phyloP scores from a whole-genome alignment of 2,329 filamentous ascomycete genomes.

The Tolypocladium capitatum region DNA sequence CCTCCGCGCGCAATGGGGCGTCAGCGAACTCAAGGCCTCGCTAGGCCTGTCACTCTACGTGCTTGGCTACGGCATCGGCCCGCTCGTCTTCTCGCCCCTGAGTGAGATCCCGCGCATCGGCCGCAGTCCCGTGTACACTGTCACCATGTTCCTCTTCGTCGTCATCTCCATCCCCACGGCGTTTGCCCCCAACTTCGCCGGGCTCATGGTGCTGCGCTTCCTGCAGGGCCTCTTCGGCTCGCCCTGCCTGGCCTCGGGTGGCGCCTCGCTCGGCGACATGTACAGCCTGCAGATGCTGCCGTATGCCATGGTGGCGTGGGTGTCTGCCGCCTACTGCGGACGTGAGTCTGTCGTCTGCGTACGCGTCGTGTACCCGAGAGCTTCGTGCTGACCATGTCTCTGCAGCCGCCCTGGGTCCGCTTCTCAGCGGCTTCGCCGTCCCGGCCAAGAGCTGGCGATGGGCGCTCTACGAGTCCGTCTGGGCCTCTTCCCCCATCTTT shows the following conservation, averaged over 20 bases:
- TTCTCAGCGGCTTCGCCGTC: conserved; percentile 48
- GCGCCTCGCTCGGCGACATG: conserved; percentile 37
- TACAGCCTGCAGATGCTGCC: conserved; percentile 42
- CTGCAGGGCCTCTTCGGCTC: conserved; percentile 54
- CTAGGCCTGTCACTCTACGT: conserved; percentile 51
- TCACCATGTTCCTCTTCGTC: conserved; percentile 56
- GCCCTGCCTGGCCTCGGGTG: conserved; percentile 49
- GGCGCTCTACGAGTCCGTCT: conserved; percentile 51
- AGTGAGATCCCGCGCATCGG: conserved; percentile 55
- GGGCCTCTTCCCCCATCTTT: conserved; percentile 44
- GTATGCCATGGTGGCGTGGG: conserved; percentile 47
- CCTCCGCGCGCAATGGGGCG: conserved; percentile 38
- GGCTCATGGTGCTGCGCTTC: conserved; percentile 51
- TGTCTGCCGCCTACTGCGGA: conserved; percentile 36
- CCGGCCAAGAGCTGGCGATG: conserved; percentile 47
- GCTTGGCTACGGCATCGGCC: conserved; percentile 49
- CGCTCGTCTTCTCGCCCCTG: conserved; percentile 52
- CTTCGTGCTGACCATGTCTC: conserved; percentile 3
- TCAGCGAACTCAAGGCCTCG: conserved; percentile 36
- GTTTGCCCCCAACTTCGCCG: conserved; percentile 47
- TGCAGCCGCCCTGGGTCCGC: conserved; percentile 41
- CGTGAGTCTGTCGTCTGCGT: conserved; percentile 13
- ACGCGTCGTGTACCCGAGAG: background rate
- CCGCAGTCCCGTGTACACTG: conserved; percentile 53
- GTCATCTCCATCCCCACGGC: conserved; percentile 53